These are phyloP conservation scores for Penicillium sclerotigenum DNA, from an alignment of 2,329 filamentous ascomycete genomes.

Conservation along the genomic window DNA sequence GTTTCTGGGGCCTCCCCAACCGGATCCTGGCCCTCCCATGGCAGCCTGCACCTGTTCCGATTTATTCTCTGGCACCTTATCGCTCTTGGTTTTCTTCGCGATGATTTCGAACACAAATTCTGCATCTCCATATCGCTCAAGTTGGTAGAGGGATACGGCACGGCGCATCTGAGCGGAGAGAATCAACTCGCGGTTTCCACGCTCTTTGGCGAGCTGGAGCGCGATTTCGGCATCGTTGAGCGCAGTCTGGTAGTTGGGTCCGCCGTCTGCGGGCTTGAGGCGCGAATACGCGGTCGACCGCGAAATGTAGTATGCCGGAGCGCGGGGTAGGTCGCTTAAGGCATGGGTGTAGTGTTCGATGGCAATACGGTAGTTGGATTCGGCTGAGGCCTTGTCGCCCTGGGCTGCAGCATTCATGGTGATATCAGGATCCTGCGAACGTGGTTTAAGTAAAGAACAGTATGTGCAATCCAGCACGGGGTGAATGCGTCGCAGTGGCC, in stretches of 20 bases:
- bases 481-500: neutral
- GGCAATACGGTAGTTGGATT: slow-evolving; percentile 63
- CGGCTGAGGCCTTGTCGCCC: slow-evolving; percentile 61
- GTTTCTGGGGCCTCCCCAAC: slow-evolving; percentile 18
- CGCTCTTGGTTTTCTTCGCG: slow-evolving; percentile 49
- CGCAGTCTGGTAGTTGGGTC: slow-evolving; percentile 47
- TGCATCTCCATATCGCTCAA: slow-evolving; percentile 71
- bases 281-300: slow-evolving; percentile 77
- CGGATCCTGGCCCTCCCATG: slow-evolving; percentile 17
- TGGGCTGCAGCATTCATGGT: slow-evolving; percentile 53
- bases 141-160: slow-evolving; percentile 67
- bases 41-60: slow-evolving; percentile 30
- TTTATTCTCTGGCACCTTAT: slow-evolving; percentile 37
- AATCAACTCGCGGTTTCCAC: slow-evolving; percentile 72
- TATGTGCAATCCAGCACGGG: neutral
- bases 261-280: slow-evolving; percentile 50
- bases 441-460: too few species aligned
- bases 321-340: slow-evolving; percentile 59
- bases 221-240: slow-evolving; percentile 68
- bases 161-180: slow-evolving; percentile 78
- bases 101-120: slow-evolving; percentile 64
- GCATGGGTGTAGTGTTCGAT: slow-evolving; percentile 67
- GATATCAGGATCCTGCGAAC: neutral
- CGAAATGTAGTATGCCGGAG: slow-evolving; percentile 75
- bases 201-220: slow-evolving; percentile 59